Percentiles rank a stretch among this genome's conserved stretches.
phyloP scores from a whole-genome alignment of 2,329 filamentous ascomycete genomes.

The Cyphellophora europaea region DNA sequence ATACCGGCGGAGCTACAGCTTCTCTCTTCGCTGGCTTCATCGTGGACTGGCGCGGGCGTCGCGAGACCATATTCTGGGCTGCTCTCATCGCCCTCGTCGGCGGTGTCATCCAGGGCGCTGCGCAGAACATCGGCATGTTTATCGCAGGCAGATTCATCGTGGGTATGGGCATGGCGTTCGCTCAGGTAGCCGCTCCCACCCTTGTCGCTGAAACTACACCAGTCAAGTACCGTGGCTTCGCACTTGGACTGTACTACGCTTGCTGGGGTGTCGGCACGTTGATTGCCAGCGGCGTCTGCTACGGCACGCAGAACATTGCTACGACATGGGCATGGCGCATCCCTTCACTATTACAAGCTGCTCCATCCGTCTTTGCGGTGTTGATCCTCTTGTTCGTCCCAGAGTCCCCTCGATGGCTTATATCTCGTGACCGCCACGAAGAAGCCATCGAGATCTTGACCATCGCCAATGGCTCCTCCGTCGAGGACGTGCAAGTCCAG shows the following conservation, averaged over 20 bases:
- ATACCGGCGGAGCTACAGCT: slow-evolving; percentile 16
- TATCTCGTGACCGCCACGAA: slow-evolving; percentile 34
- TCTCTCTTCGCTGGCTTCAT: slow-evolving; percentile 16
- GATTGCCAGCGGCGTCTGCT: slow-evolving; percentile 11
- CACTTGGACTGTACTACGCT: slow-evolving; percentile 11
- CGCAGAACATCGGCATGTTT: slow-evolving; percentile 48
- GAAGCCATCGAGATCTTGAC: slow-evolving; percentile 35
- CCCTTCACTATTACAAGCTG: slow-evolving; percentile 43
- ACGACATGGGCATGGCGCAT: slow-evolving; percentile 42
- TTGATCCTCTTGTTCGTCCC: slow-evolving; percentile 42
- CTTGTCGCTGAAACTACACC: slow-evolving; percentile 11
- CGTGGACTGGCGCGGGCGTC: slow-evolving; percentile 20
- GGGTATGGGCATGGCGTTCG: slow-evolving; percentile 47
- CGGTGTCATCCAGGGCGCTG: slow-evolving; percentile 49
- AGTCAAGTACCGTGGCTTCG: slow-evolving; percentile 7
- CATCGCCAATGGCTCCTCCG: slow-evolving; percentile 32
- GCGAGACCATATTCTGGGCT: slow-evolving; percentile 14
- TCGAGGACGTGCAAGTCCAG: slow-evolving; percentile 30
- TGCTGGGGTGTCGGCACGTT: slow-evolving; percentile 13
- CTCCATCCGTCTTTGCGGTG: slow-evolving; percentile 37
- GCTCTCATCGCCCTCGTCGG: slow-evolving; percentile 48
- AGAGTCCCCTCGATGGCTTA: slow-evolving; percentile 52
- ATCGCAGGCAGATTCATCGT: slow-evolving; percentile 50
- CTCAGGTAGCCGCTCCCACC: slow-evolving; percentile 39
- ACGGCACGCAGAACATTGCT: slow-evolving; percentile 11